Evolutionary conservation across 2,329 filamentous ascomycete species (phyloP), one percentile per base, ranked within the genome.

Genomic region (Tolypocladium inflatum): DNA sequence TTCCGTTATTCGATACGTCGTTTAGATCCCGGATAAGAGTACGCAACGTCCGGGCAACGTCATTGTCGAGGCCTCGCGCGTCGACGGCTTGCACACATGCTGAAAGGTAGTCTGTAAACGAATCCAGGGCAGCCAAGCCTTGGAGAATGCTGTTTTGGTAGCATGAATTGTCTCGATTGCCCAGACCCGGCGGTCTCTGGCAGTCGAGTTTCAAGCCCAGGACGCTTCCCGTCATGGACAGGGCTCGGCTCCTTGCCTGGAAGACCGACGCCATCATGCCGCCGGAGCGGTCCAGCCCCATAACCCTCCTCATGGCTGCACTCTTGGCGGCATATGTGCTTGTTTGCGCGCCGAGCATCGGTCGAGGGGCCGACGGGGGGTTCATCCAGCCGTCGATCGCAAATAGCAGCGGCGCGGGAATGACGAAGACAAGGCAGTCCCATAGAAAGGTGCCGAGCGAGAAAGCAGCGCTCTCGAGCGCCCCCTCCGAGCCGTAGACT

Each of bases 131-230:
- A 1, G 92, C 86, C 48, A 97, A 77, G 8, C 87, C 86, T 71
- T 96, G 91, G 13, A 99, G 84, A 23, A 97, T 87, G 69, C 92
- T 97, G 72, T 99, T 99, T 73, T 97, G 94, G 71, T 96, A 99
- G 76, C 94, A 97, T 1, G 91, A 96, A 70, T 97, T 96, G 75
- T 96, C 90, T 76, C 86, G 87, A 70, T 99, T 99, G 11, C 90
- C 91, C 56, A 97, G 76, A 0, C 94, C 94, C 2, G 77, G 80
- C 55, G 78, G 88, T 38, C 73, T 72, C 51, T 79, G 75, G 30
- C 72, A 66, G 30, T 70, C 71, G 30, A 65, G 63, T 62, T 76
- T 79, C 30, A 74, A 62, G 33, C 71, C 68, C 56, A 76, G 65
- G 41, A 74, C 69, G 57, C 67, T 74, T 45, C 73, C 77, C 1